Evolutionary conservation across 495 filamentous ascomycete genomes (phyloP).

Genomic region (Xylaria telfairii): DNA sequence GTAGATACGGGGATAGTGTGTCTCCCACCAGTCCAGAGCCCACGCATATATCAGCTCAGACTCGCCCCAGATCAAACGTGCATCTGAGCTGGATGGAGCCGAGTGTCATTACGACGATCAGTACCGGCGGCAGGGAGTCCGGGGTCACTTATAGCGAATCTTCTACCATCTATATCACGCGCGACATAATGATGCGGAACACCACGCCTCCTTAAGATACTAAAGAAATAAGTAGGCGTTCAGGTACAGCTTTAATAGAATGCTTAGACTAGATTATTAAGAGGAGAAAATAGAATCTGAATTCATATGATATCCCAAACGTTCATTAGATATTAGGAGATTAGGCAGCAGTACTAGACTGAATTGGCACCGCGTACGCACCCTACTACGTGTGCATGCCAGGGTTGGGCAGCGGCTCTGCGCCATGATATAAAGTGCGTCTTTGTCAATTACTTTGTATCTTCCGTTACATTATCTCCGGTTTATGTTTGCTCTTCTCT

Average conservation of each 20-base stretch:
- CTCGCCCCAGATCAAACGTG: not conserved
- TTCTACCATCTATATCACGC: conserved; percentile 1
- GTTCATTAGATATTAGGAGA: not conserved
- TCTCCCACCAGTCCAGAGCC: not conserved
- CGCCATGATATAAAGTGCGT: too few species aligned
- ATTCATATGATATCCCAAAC: not conserved
- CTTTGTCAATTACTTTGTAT: too few species aligned
- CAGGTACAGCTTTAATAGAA: not conserved
- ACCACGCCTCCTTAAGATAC: not conserved
- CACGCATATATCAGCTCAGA: not conserved
- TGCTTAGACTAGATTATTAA: too few species aligned
- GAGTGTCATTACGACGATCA: not conserved
- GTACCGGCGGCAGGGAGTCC: not conserved
- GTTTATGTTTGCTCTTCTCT: too few species aligned
- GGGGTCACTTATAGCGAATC: not conserved
- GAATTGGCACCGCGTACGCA: not conserved
- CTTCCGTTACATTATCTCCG: too few species aligned
- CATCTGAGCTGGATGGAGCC: not conserved
- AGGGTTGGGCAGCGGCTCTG: too few species aligned
- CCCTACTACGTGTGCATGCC: too few species aligned
- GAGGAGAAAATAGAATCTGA: not conserved
- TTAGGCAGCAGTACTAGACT: not conserved
- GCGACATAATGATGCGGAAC: not conserved
- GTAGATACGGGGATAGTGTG: not conserved
- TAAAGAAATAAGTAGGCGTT: not conserved